Conservation (phyloP, 352 stramenopile species). For the Phytophthora europaea region DNA sequence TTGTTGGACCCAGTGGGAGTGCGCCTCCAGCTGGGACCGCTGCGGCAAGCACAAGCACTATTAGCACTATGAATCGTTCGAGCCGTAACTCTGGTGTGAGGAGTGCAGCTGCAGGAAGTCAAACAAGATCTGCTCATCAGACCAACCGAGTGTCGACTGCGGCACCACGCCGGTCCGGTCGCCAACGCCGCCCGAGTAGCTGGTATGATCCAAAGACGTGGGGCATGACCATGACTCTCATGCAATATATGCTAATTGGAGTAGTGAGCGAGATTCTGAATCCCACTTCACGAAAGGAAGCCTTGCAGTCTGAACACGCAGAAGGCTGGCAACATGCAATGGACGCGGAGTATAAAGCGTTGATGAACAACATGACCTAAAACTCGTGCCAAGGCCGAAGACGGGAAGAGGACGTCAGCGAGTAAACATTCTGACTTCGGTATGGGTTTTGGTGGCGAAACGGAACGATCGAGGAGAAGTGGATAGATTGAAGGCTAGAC, state of each 20-base stretch:
- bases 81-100: not conserved
- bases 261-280: slow-evolving; percentile 14
- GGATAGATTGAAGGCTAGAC: not conserved
- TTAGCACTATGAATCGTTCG: not conserved
- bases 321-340: not conserved
- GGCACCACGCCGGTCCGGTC: not conserved
- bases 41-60: not conserved
- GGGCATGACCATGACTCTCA: slow-evolving; percentile 6
- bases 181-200: slow-evolving; percentile 7
- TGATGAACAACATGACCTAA: slow-evolving; percentile 14
- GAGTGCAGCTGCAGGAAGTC: not conserved
- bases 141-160: not conserved
- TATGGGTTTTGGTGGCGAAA: slow-evolving; percentile 14
- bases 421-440: not conserved
- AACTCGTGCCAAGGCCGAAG: slow-evolving; percentile 12
- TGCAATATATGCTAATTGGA: slow-evolving; percentile 24
- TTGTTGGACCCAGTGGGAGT: not conserved
- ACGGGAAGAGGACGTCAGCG: not conserved
- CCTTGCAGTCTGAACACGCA: slow-evolving; percentile 11
- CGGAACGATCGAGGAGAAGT: slow-evolving; percentile 12
- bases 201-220: slow-evolving; percentile 2
- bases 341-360: not conserved
- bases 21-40: not conserved
- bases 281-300: not conserved
- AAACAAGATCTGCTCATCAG: not conserved